Evolutionary conservation across 2,329 filamentous ascomycete genomes (phyloP).

Genomic region (Aspergillus vadensis): DNA sequence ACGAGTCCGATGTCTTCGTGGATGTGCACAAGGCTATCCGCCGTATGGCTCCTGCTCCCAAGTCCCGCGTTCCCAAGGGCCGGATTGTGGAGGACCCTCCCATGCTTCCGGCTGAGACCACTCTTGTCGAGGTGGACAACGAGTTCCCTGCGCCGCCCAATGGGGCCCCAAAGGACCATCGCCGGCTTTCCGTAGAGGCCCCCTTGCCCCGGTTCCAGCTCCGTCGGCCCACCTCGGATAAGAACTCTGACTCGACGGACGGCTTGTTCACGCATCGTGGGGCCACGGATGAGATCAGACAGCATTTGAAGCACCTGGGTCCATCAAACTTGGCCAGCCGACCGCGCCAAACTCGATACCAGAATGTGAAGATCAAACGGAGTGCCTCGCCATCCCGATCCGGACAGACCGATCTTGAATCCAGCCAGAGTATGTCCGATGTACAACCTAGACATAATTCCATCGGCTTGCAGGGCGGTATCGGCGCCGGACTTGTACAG

Average conservation of each 20-base stretch:
- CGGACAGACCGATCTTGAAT: conserved; percentile 38
- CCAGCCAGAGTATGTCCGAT: conserved; percentile 47
- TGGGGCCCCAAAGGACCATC: conserved; percentile 22
- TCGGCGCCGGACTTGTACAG: conserved; percentile 56
- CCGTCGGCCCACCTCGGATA: conserved; percentile 37
- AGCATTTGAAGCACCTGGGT: conserved; percentile 65
- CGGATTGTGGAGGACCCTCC: conserved; percentile 54
- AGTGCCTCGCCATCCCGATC: conserved; percentile 37
- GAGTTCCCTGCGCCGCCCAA: conserved; percentile 31
- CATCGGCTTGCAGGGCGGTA: conserved; percentile 51
- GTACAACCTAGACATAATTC: conserved; percentile 30
- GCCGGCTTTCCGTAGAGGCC: conserved; percentile 38
- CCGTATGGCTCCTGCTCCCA: conserved; percentile 80
- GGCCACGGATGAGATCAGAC: conserved; percentile 56
- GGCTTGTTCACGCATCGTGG: conserved; percentile 49
- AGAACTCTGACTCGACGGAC: conserved; percentile 30
- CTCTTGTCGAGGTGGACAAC: conserved; percentile 52
- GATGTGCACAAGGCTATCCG: conserved; percentile 98
- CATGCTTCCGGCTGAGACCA: conserved; percentile 32
- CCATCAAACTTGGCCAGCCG: conserved; percentile 64
- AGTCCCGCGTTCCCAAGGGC: conserved; percentile 66
- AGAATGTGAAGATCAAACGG: conserved; percentile 67
- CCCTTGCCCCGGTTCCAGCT: conserved; percentile 45
- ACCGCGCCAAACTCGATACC: conserved; percentile 63
- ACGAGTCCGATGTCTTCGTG: conserved; percentile 97